Base-by-base conservation (phyloP, 2,329 filamentous ascomycete genomes). In the Penicillium sp. region DNA sequence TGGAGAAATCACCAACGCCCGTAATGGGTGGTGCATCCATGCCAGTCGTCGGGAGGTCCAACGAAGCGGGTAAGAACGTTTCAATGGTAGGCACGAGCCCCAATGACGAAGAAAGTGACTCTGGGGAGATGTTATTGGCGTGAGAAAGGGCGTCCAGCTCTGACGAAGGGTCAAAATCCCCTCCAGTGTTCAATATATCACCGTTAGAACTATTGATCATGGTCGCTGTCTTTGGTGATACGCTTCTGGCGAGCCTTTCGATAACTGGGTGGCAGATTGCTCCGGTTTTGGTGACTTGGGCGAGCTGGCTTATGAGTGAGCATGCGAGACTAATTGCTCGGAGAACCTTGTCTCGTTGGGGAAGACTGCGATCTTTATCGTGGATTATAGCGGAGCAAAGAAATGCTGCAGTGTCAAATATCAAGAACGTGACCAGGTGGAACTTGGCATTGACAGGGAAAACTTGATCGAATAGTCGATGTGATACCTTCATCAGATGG, bases 371-470 rank as follows among this genome's bases (percentile, higher is more conserved):
- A 24, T 76, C 68, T n/a, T 67, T 61, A 51, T 83, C 80, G 52
- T 82, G 79, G 4, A 81, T 71, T 6, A 83, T 67, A 2, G 79
- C 75, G 0, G 79, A 81, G 65, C 78, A 81, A 4, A 82, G 61
- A 15, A 80, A 68, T 0, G 80, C 77, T 0, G 78, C 74, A 0
- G 77, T 79, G 53, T 83, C 78, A 40, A 83, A 83, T 26, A 81
- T 75, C 36, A 71, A 69, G 49, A 81, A 82, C 0, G 79, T 66
- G 5, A 79, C 74, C 45, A 78, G 73, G 55, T 81, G 77, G 34
- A 79, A 80, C 29, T 78, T 80, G 5, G 75, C 71, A 37, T 80
- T 77, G 10, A 75, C 65, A 0, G 77, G 77, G 29, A 75, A 58
- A 10, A 63, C 49, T 7, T 59, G 68, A 15, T 77, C 65, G 45